Evolutionary conservation across 495 filamentous ascomycete species (phyloP), one percentile per base, ranked within the genome.

Genomic region (Penicillium arizonense): DNA sequence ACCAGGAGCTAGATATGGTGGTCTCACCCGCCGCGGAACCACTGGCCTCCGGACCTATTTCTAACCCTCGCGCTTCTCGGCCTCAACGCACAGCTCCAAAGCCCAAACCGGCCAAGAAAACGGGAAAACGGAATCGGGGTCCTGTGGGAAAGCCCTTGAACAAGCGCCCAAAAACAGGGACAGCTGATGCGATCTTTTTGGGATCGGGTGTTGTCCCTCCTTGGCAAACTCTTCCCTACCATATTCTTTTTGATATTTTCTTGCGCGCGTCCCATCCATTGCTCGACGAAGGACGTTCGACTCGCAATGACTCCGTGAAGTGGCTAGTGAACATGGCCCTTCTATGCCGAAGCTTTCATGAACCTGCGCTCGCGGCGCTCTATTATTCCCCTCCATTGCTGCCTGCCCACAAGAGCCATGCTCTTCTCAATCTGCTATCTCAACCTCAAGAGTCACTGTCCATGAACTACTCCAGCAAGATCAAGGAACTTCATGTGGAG

Each of bases 321-420:
- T 90, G 82, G 82, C 80, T 96, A 11, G 47, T 86, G 3, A 69
- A 78, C 20, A 68, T 82, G 14, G 82, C 87, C 10, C 64, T 78
- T 9, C 62, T 84, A 12, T 92, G 89, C 52, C 80, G 77, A 36
- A 67, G 74, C 4, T 91, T 92, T 50, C 68, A 79, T 5, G 87
- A 92, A 56, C 87, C 91, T 5, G 87, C 90, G 6, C 69, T 96
- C 14, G 83, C 86, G 12, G 86, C 79, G 11, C 75, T 94, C 4
- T 94, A 92, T 64, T 70, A 82, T 32, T 80, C 77, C 3, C 90
- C 90, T 0, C 85, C 88, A 0, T 66, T 88, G 2, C 63, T 76
- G 38, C 78, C 79, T 58, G 71, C 77, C 48, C 53, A 75, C 41
- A 73, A 79, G 55, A 70, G 70, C 20, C 70, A 83, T 67, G 66